Base-by-base conservation (phyloP, 2,329 filamentous ascomycete genomes). In the Xylariaceae sp. region DNA sequence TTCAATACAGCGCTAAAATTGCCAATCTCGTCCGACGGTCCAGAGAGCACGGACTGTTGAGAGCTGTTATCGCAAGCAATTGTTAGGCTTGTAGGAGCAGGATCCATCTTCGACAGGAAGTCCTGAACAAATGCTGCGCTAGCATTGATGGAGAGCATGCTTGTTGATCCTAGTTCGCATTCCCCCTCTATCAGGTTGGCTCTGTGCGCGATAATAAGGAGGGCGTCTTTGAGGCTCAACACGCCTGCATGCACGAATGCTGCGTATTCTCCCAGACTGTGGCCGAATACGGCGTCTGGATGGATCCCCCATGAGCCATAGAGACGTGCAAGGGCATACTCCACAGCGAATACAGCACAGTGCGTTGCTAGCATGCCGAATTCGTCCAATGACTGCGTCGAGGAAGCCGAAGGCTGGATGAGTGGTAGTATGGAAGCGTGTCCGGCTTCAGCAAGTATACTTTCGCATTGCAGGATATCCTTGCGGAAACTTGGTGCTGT, bases 231-330 rank as follows among this genome's bases (percentile, higher is more conserved):
- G 15, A 77, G 79, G 13, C 81, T 83, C 48, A 86, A 74, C 47
- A 85, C 81, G 55, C 82, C 83, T 58, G 82, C 80, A 54, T 82
- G 77, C 64, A 83, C 76, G 2, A 86, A 76, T 53, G 83, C 83
- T 53, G 83, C 82, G 65, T 85, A 85, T 68, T 86, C 83, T 52
- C 83, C 83, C 48, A 86, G 74, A 64, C 82, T 85, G 63, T 76
- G 75, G 13, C 76, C 76, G 30, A 76, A 61, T 4, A 77, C 74
- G 6, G 70, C 77, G 51, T 75, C 74, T 56, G 75, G 75, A 11
- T 65, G 67, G 39, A 77, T 60, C 18, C 74, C 75, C 64, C 70
- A 72, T 4, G 71, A 73, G 42, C 62, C 64, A 72, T 72, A 76
- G 9, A 75, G 64, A 35, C 69, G 68, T 11, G 72, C 71, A 18